Base-by-base conservation (phyloP, 2,329 filamentous ascomycete species). In the Purpureocillium lavendulum region DNA sequence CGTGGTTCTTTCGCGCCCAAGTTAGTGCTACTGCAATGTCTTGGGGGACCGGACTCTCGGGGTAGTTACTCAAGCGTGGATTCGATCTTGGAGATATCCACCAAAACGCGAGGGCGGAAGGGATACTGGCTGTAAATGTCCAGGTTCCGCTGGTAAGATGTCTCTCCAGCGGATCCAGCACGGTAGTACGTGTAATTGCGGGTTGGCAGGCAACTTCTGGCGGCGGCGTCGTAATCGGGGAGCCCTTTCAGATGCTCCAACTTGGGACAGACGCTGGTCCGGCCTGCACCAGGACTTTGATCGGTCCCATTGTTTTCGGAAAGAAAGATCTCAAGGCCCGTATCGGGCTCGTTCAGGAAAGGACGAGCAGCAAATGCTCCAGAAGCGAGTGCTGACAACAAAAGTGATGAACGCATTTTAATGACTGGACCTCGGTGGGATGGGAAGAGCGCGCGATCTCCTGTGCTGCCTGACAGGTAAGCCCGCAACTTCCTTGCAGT, bases 111-210 rank as follows among this genome's bases (percentile, higher is more conserved):
- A 8, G 72, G 70, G 36, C 66, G 62, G 32, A 75, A 58, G 36
- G 59, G 59, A 49, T 69, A 71, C 12, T 69, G 65, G 44, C 62
- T 58, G 54, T 64, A 77, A 21, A 68, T 62, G 54, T 77, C 73
- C 6, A 76, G 61, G 55, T 77, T 77, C 54, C 75, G 74, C 36
- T 72, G 64, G 56, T 75, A 75, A 2, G 64, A 66, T 65, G 67
- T 76, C 56, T 76, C 73, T 43, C 71, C 73, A 4, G 63, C 71
- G 4, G 71, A 71, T 15, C 71, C 72, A 46, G 71, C 73, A 42
- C 70, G 67, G 57, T 76, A 76, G 55, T 74, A 76, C n/a, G 71
- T 72, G 55, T 71, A 76, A 49, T 70, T 65, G 16, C 56, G 49
- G 11, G 48, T 43, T 41, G 69, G 65, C 48, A 76, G 61, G 47